Base-by-base conservation (phyloP, 441 rosid genomes). In the Populus hybrid region DNA sequence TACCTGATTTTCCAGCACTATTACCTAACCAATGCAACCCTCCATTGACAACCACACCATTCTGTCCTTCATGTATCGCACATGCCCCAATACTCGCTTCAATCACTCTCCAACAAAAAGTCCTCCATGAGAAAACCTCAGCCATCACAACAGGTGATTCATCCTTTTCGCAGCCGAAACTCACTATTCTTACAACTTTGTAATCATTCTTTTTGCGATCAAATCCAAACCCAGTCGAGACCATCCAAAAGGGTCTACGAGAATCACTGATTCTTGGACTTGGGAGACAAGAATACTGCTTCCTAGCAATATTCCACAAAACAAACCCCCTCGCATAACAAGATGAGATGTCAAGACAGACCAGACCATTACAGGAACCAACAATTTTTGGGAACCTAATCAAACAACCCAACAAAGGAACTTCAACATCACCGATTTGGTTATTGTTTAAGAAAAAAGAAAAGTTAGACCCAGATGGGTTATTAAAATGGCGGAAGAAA, bases 281-380 rank as follows among this genome's bases (percentile, higher is more conserved):
- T 11, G 81, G 78, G 21, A 84, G 73, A 21, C 34, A 14, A 70
- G 10, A 61, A 24, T 61, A 75, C 16, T 81, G 67, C 28, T 10
- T 72, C 9, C 80, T 80, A 0, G 67, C 42, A 6, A 78, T 50
- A 57, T 86, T 86, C 87, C 89, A 86, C 4, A 86, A 59, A 21
- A 80, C 57, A 71, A 86, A 82, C 54, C 32, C 78, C 1, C 50
- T 67, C 9, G 69, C 75, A 64, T 78, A 66, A 24, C 75, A 78
- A 4, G 81, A 79, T 0, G 87, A 84, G 74, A 80, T 59, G 61
- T 84, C 85, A 40, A 86, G 73, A 42, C 85, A 86, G 34, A 82
- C 42, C 28, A 86, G 73, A 20, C 89, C 87, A 54, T 79, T 46
- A 12, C 74, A 77, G 54, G 84, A 84, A 8, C 82, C 87, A 20